phyloP scores from a whole-genome alignment of 345 rosid genomes.

The Rhizophora apiculata region DNA sequence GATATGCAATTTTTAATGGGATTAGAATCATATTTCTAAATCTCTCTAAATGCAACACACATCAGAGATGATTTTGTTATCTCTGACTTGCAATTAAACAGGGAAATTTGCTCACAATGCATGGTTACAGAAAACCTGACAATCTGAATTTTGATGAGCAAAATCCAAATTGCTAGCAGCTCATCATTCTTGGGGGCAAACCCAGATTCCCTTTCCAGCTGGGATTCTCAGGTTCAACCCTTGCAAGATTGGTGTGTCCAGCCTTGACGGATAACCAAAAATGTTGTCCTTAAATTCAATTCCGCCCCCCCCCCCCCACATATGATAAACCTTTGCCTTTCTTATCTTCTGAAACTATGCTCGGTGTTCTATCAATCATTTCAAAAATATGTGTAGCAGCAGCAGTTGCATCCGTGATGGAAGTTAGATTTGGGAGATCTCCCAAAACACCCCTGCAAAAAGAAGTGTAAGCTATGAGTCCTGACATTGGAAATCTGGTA shows the following conservation, averaged over 20 bases:
- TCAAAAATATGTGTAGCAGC: constrained; percentile 44
- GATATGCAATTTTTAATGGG: too few species aligned
- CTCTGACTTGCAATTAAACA: too few species aligned
- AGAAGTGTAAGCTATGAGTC: constrained; percentile 13
- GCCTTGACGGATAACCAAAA: constrained; percentile 61
- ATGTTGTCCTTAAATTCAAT: constrained; percentile 42
- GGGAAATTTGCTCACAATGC: too few species aligned
- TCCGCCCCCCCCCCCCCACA: constrained; percentile 64
- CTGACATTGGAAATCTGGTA: background rate
- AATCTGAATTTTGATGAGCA: too few species aligned
- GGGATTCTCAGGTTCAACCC: constrained; percentile 52
- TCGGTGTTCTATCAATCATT: constrained; percentile 46
- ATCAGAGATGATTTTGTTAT: too few species aligned
- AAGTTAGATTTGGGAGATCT: constrained; percentile 56
- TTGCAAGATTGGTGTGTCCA: constrained; percentile 46
- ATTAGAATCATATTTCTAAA: too few species aligned
- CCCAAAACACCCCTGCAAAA: constrained; percentile 48
- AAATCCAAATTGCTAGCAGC: too few species aligned
- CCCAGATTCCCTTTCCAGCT: constrained; percentile 26
- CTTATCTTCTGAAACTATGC: constrained; percentile 47
- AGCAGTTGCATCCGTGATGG: constrained; percentile 50
- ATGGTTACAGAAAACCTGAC: too few species aligned
- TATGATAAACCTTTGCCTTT: constrained; percentile 60
- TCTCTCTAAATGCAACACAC: too few species aligned
- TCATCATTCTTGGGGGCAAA: too few species aligned